Base-by-base conservation (phyloP, 371 early-diverging fungal species). In the Syncephalis fuscata region DNA sequence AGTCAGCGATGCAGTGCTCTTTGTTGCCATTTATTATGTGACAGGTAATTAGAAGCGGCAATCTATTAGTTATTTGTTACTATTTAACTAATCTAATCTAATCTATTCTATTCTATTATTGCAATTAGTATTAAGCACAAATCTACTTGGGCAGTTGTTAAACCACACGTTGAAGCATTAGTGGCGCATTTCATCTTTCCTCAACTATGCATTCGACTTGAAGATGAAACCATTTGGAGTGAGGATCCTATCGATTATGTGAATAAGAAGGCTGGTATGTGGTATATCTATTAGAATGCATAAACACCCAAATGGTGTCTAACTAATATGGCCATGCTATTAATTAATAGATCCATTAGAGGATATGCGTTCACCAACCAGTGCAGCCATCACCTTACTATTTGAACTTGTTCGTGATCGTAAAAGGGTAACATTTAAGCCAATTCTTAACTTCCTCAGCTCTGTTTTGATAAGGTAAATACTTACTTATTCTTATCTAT, bases 171-270 rank as follows among this genome's bases (percentile, higher is more conserved):
- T n/a, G 78, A 76, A 49, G 68, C 70, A 0, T 56, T 95, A 27
- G 70, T 92, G 16, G 55, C 76, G 9, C 78, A 85, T 20, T 90
- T 85, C 59, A 73, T 92, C 43, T 92, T 83, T 68, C 92, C 92
- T 46, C 78, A 81, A 39, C 56, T 93, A 37, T 85, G 85, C 66
- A 89, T 89, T 58, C 73, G 79, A 36, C 55, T 62, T 3, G 76
- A 74, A 37, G 96, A 95, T 54, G 71, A 78, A 53, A 74, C 82
- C 56, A 67, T 88, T n/a, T 92, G 92, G 93, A 71, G 73, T 23
- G 83, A 86, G 11, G 88, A 93, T 56, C 83, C 88, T 2, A 76
- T 83, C 15, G 94, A 95, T 61, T 95, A 78, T 54, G 77, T 93
- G n/a, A 82, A 85, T 51, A 78, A 81, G 58, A 80, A 80, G 54